phyloP scores from a whole-genome alignment of 129 eudicot species.

The Ambrosia trifida region DNA sequence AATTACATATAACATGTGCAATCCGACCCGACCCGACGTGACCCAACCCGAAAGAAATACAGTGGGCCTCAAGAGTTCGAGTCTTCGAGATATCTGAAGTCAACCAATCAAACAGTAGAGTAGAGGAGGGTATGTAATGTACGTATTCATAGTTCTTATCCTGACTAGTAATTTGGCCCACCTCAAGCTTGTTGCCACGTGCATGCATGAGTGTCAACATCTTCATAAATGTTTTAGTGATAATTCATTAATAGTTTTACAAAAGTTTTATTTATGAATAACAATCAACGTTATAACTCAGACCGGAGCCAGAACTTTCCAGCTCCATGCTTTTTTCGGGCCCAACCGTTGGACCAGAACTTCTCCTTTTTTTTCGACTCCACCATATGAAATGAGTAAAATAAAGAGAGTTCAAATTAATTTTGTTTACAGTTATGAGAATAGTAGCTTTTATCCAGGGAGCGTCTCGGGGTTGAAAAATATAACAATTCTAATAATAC shows the following conservation, averaged over 20 bases:
- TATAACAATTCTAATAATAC: too few relatives aligned
- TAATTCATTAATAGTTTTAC: background rate
- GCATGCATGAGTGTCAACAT: background rate
- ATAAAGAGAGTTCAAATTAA: too few relatives aligned
- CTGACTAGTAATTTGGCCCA: conserved; percentile 32
- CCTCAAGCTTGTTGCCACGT: conserved; percentile 38
- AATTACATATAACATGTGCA: background rate
- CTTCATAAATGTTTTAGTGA: background rate
- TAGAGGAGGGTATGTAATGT: too few relatives aligned
- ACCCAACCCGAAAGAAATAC: conserved; percentile 18
- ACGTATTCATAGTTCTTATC: conserved; percentile 33
- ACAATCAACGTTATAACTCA: too few relatives aligned
- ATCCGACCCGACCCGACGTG: background rate
- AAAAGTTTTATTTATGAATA: background rate
- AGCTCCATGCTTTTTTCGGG: too few relatives aligned
- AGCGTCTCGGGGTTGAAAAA: too few relatives aligned
- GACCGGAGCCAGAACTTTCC: too few relatives aligned
- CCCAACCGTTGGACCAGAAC: too few relatives aligned
- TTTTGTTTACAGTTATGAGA: too few relatives aligned
- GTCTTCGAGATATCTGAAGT: background rate
- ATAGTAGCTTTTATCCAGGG: too few relatives aligned
- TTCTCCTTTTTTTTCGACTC: too few relatives aligned
- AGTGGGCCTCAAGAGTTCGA: background rate
- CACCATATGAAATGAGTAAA: too few relatives aligned
- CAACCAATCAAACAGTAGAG: conserved; percentile 26